Evolutionary conservation across 495 filamentous ascomycete genomes (phyloP).

Genomic region (Penicillium flavigenum): DNA sequence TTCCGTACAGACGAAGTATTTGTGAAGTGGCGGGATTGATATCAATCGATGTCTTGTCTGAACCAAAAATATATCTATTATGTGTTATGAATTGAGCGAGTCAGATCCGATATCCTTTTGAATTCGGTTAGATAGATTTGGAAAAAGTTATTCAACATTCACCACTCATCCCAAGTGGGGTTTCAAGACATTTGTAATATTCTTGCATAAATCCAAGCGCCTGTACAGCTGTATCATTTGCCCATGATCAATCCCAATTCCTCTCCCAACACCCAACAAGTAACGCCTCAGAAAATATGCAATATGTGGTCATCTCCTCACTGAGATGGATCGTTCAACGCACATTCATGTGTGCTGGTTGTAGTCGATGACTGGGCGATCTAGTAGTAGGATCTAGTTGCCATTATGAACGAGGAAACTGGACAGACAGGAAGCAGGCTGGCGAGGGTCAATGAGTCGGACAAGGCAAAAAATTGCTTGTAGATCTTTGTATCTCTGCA

Average conservation of each 20-base stretch:
- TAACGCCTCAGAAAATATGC: slow-evolving; percentile 13
- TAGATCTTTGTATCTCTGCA: neutral
- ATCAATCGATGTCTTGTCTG: neutral
- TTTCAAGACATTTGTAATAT: neutral
- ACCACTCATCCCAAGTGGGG: neutral
- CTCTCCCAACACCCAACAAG: slow-evolving; percentile 1
- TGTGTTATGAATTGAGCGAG: slow-evolving; percentile 24
- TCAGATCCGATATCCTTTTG: slow-evolving; percentile 2
- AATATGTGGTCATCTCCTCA: slow-evolving; percentile 3
- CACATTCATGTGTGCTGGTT: neutral
- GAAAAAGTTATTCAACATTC: neutral
- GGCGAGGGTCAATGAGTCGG: neutral
- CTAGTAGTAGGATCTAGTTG: neutral
- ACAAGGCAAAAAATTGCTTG: neutral
- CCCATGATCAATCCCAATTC: neutral
- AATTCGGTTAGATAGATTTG: slow-evolving; percentile 13
- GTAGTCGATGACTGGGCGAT: neutral
- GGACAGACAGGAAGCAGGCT: neutral
- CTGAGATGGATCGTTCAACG: neutral
- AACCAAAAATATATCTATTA: slow-evolving; percentile 18
- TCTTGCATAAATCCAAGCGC: slow-evolving; percentile 6
- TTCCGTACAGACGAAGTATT: slow-evolving; percentile 94
- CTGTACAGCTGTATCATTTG: slow-evolving; percentile 1
- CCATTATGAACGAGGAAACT: neutral
- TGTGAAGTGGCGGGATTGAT: slow-evolving; percentile 79